These are phyloP conservation scores for Chaetoceros tenuissimus DNA, from an alignment of 108 stramenopile species.

Conservation along the genomic window DNA sequence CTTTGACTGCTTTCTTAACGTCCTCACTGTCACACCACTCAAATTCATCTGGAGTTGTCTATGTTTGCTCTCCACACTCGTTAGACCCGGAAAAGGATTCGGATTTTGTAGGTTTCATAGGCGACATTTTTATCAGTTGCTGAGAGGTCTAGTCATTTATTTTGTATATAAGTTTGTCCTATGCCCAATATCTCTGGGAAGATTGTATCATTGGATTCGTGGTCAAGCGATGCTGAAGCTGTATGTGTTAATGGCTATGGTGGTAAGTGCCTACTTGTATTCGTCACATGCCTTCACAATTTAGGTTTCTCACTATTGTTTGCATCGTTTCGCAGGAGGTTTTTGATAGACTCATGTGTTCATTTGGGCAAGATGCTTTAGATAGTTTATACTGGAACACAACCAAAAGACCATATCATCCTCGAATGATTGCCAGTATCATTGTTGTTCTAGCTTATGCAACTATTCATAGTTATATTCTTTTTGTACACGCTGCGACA, in stretches of 20 bases:
- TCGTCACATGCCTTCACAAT: no score
- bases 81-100: constrained; percentile 7
- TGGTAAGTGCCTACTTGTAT: no score
- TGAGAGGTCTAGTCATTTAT: constrained; percentile 68
- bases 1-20: constrained; percentile 91
- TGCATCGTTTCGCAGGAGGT: constrained; percentile 63
- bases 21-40: constrained; percentile 84
- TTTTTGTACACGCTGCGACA: constrained; percentile 78
- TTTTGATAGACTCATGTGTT: constrained; percentile 90
- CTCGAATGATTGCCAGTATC: constrained; percentile 53
- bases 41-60: constrained; percentile 61
- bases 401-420: constrained; percentile 61
- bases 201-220: constrained; percentile 96
- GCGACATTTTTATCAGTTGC: constrained; percentile 77
- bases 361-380: constrained; percentile 95
- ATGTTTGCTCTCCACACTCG: constrained; percentile 23
- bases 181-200: constrained; percentile 75
- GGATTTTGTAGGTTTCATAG: constrained; percentile 41
- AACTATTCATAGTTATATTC: constrained; percentile 56
- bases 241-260: constrained; percentile 93
- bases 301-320: no score
- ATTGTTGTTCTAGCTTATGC: constrained; percentile 72
- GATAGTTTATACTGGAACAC: constrained; percentile 91
- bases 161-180: constrained; percentile 58
- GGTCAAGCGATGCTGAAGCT: constrained; percentile 97